phyloP scores from a whole-genome alignment of 129 eudicot genomes.

The Lonicera japonica region DNA sequence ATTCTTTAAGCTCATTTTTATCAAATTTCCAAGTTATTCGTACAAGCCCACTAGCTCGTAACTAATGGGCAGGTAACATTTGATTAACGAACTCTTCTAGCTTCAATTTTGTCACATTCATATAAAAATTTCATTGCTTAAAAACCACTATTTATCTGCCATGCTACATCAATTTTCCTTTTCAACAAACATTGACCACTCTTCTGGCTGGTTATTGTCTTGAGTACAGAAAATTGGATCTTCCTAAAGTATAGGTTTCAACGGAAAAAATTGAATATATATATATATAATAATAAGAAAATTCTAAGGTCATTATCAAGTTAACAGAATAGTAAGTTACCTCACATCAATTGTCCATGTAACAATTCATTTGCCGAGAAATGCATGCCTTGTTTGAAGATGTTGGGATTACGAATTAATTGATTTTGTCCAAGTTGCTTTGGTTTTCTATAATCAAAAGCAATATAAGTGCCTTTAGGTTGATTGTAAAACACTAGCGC shows the following conservation, averaged over 20 bases:
- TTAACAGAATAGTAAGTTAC: neutral
- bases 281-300: neutral
- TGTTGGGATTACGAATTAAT: too few relatives aligned
- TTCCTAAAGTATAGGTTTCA: slow-evolving; percentile 3
- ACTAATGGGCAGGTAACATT: neutral
- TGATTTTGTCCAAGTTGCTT: too few relatives aligned
- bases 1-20: too few relatives aligned
- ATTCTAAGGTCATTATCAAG: neutral
- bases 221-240: slow-evolving; percentile 9
- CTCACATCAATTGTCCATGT: neutral
- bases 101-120: neutral
- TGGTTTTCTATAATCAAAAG: too few relatives aligned
- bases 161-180: neutral
- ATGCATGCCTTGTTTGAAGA: neutral
- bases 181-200: neutral
- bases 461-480: too few relatives aligned
- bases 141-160: neutral
- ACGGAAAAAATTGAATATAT: neutral
- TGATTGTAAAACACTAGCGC: too few relatives aligned
- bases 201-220: slow-evolving; percentile 6
- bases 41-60: too few relatives aligned
- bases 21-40: too few relatives aligned
- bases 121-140: neutral
- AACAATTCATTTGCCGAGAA: too few relatives aligned
- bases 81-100: neutral